Conservation (phyloP, 768 basidiomycete genomes). For the Pulveroboletus frians region DNA sequence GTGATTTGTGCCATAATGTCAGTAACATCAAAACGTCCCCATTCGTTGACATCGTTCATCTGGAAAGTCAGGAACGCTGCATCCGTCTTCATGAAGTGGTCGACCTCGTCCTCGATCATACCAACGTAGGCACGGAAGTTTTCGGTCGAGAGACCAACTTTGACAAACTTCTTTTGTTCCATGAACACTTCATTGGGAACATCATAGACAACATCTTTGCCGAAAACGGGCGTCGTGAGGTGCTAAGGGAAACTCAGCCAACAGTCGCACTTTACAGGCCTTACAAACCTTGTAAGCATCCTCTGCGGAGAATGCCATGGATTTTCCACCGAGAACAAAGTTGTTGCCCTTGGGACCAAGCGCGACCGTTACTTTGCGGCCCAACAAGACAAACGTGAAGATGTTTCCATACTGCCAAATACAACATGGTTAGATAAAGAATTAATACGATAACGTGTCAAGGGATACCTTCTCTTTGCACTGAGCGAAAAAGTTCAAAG, state of each 20-base stretch:
- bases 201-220: conserved; percentile 96
- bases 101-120: conserved; percentile 74
- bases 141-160: conserved; percentile 88
- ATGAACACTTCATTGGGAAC: conserved; percentile 94
- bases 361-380: conserved; percentile 85
- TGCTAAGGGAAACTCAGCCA: conserved; percentile 44
- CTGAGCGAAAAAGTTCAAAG: conserved; percentile 78
- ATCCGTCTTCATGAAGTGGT: conserved; percentile 66
- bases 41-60: conserved; percentile 62
- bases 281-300: conserved; percentile 83
- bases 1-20: conserved; percentile 81
- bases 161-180: conserved; percentile 99
- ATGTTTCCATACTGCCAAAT: conserved; percentile 79
- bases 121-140: conserved; percentile 83
- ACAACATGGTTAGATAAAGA: not conserved
- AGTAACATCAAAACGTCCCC: conserved; percentile 73
- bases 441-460: not conserved
- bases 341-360: conserved; percentile 91
- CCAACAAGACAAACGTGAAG: conserved; percentile 93
- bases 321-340: conserved; percentile 90
- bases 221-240: conserved; percentile 91
- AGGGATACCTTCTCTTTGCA: conserved; percentile 70
- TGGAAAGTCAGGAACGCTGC: conserved; percentile 57
- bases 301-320: conserved; percentile 88
- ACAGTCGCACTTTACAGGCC: not conserved